A percentile compares a stretch with the other conserved stretches of the same genome.
Evolutionary conservation across 1,139 yeast species (phyloP).

Genomic region (Suzukiozyma palmioleophila): DNA sequence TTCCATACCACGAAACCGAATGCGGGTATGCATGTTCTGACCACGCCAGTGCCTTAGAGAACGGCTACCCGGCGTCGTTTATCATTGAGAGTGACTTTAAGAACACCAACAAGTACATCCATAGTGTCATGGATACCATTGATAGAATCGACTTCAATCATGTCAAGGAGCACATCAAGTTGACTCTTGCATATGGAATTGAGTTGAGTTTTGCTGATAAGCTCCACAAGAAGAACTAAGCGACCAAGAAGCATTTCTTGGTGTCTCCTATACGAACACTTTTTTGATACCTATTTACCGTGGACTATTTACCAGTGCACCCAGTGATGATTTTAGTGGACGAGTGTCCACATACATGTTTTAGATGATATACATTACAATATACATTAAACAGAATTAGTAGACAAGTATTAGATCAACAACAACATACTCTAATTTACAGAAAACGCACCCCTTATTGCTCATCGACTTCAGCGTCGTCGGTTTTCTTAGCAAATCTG

Average conservation of each 20-base stretch:
- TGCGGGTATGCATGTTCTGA: conserved; percentile 96
- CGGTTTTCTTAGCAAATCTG: conserved; percentile 33
- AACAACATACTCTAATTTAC: neutral
- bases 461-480: conserved; percentile 13
- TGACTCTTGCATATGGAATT: conserved; percentile 64
- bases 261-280: too few species aligned
- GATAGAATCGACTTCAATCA: conserved; percentile 76
- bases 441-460: neutral
- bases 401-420: neutral
- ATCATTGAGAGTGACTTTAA: conserved; percentile 73
- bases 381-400: too few species aligned
- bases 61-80: conserved; percentile 81
- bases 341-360: too few species aligned
- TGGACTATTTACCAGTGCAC: too few species aligned
- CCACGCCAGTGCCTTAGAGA: conserved; percentile 79
- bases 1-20: conserved; percentile 66
- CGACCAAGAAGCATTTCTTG: neutral
- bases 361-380: too few species aligned
- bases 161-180: conserved; percentile 71
- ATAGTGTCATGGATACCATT: conserved; percentile 73
- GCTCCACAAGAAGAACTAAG: conserved; percentile 5
- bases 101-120: conserved; percentile 64
- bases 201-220: conserved; percentile 50
- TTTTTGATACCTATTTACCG: too few species aligned
- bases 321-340: too few species aligned